A percentile compares a stretch with the other conserved stretches of the same genome.
Conservation (phyloP, 2,329 filamentous ascomycete genomes). For the Phaeosphaeriaceae sp. region DNA sequence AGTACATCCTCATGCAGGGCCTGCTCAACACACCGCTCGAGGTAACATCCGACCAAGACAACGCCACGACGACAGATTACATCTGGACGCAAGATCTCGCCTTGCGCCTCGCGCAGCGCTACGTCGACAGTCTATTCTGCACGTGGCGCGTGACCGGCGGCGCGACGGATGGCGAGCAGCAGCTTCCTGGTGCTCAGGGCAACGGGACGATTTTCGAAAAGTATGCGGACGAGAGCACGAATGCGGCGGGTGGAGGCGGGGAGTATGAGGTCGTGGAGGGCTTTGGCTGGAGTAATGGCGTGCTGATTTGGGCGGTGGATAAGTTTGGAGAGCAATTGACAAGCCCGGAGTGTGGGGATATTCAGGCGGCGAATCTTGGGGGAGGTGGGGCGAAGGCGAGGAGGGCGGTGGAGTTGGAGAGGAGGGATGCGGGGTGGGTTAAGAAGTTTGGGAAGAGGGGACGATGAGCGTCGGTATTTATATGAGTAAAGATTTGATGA, state of each 20-base stretch:
- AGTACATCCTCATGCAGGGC: slow-evolving; percentile 69
- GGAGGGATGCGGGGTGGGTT: slow-evolving; percentile 39
- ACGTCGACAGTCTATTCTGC: slow-evolving; percentile 72
- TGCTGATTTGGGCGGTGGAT: slow-evolving; percentile 71
- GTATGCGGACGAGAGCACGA: slow-evolving; percentile 67
- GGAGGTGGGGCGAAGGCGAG: slow-evolving; percentile 31
- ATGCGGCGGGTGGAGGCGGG: slow-evolving; percentile 68
- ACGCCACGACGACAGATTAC: slow-evolving; percentile 52
- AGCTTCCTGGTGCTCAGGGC: slow-evolving; percentile 51
- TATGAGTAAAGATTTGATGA: too few species aligned
- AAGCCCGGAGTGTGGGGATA: slow-evolving; percentile 57
- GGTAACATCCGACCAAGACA: slow-evolving; percentile 60
- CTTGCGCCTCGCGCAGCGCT: slow-evolving; percentile 67
- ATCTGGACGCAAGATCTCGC: slow-evolving; percentile 63
- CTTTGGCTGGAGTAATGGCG: slow-evolving; percentile 75
- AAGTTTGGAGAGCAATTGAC: slow-evolving; percentile 64
- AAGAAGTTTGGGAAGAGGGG: slow-evolving; percentile 1
- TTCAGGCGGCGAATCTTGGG: slow-evolving; percentile 34
- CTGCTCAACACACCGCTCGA: slow-evolving; percentile 67
- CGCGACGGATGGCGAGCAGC: slow-evolving; percentile 52
- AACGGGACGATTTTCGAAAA: slow-evolving; percentile 74
- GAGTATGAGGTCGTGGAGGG: slow-evolving; percentile 75
- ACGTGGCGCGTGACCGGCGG: slow-evolving; percentile 74
- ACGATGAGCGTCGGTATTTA: neutral
- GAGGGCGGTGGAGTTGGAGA: slow-evolving; percentile 38